Evolutionary conservation across 2,329 filamentous ascomycete species (phyloP).

Genomic region (Biscogniauxia marginata): DNA sequence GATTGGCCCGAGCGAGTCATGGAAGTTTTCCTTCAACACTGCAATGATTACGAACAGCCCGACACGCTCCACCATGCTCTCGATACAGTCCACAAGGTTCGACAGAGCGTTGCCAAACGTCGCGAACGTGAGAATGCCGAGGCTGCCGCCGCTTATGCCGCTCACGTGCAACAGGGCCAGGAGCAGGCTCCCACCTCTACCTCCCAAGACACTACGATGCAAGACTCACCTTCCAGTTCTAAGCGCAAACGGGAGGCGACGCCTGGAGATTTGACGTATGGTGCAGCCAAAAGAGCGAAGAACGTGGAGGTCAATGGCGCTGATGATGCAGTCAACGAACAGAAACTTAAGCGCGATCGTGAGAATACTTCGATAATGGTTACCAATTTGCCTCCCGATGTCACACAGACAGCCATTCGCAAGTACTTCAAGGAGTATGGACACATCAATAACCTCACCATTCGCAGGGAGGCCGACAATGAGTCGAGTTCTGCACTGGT

Average conservation of each 20-base stretch:
- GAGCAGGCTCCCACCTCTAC: conserved; percentile 34
- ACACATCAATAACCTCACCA: conserved; percentile 72
- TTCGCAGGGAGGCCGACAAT: conserved; percentile 61
- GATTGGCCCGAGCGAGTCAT: conserved; percentile 78
- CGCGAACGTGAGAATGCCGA: conserved; percentile 64
- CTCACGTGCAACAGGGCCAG: conserved; percentile 33
- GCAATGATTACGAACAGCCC: conserved; percentile 85
- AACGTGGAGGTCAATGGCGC: conserved; percentile 35
- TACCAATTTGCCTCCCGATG: conserved; percentile 68
- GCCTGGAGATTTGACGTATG: conserved; percentile 48
- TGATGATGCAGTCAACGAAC: conserved; percentile 35
- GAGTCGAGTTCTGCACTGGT: conserved; percentile 70
- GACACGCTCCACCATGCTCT: conserved; percentile 71
- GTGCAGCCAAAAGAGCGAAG: conserved; percentile 66
- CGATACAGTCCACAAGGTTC: conserved; percentile 69
- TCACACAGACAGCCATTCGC: conserved; percentile 69
- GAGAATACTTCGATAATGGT: conserved; percentile 87
- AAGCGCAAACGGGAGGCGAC: conserved; percentile 76
- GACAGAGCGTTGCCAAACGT: conserved; percentile 61
- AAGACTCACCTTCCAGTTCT: conserved; percentile 39
- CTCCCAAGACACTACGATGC: conserved; percentile 25
- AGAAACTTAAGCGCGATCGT: conserved; percentile 71
- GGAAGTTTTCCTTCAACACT: conserved; percentile 74
- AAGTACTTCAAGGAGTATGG: conserved; percentile 94
- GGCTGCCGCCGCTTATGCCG: conserved; percentile 52